Conservation (phyloP, 441 rosid genomes). For the Theobroma grandiflorum region DNA sequence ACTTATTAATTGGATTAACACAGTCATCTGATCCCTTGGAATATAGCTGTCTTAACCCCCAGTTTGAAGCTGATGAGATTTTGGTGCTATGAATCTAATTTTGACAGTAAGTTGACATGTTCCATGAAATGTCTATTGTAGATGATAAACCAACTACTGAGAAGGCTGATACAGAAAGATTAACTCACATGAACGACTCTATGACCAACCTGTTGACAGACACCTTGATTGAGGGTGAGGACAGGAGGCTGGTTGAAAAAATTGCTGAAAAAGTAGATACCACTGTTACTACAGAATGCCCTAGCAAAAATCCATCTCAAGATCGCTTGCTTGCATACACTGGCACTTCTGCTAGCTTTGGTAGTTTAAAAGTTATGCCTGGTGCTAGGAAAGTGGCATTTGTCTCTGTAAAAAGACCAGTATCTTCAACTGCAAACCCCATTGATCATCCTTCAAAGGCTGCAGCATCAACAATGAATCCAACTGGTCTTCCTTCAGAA, state of each 20-base stretch:
- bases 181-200: conserved; percentile 23
- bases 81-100: neutral
- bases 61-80: neutral
- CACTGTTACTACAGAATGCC: conserved; percentile 10
- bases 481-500: conserved; percentile 17
- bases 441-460: conserved; percentile 23
- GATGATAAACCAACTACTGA: conserved; percentile 46
- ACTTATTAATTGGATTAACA: neutral
- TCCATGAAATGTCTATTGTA: conserved; percentile 15
- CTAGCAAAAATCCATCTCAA: conserved; percentile 25
- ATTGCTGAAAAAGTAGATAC: conserved; percentile 26
- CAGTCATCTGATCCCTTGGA: neutral
- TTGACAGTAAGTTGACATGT: neutral
- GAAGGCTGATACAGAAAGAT: conserved; percentile 41
- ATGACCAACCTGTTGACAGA: conserved; percentile 24
- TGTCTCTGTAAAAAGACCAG: conserved; percentile 63
- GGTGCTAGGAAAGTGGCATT: conserved; percentile 62
- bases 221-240: conserved; percentile 21
- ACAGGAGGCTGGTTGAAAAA: conserved; percentile 32
- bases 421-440: conserved; percentile 29
- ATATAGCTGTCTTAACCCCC: neutral
- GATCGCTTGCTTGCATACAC: conserved; percentile 20
- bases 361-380: conserved; percentile 18
- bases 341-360: conserved; percentile 25
- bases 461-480: conserved; percentile 33